Evolutionary conservation across 805 yeast species (phyloP).

Genomic region (Candida peoriensis): DNA sequence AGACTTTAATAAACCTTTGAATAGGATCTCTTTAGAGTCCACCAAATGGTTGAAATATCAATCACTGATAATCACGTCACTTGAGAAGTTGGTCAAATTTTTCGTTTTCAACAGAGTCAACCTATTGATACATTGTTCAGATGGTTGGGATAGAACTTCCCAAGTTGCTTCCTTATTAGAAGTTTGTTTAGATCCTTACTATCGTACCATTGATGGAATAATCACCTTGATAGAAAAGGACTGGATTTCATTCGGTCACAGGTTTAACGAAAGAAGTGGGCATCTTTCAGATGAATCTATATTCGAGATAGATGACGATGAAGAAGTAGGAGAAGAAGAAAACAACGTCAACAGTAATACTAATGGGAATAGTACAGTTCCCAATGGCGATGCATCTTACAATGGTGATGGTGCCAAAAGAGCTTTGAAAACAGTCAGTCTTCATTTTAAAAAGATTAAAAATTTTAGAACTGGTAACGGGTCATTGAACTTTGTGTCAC

Average conservation of each 20-base stretch:
- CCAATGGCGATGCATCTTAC: too few species aligned
- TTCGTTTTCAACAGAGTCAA: slow-evolving; percentile 79
- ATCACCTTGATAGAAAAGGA: slow-evolving; percentile 85
- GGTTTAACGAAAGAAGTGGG: slow-evolving; percentile 79
- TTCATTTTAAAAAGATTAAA: slow-evolving; percentile 43
- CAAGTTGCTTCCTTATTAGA: slow-evolving; percentile 83
- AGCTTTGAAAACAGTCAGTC: slow-evolving; percentile 44
- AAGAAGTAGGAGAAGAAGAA: too few species aligned
- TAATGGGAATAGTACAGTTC: too few species aligned
- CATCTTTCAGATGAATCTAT: slow-evolving; percentile 40
- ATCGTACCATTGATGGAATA: slow-evolving; percentile 83
- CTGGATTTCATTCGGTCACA: slow-evolving; percentile 93
- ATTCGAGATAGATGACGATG: slow-evolving; percentile 38
- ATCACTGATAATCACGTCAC: slow-evolving; percentile 62
- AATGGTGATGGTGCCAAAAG: slow-evolving; percentile 31
- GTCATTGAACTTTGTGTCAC: slow-evolving; percentile 67
- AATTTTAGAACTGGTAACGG: too few species aligned
- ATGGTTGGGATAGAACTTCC: slow-evolving; percentile 98
- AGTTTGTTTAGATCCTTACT: slow-evolving; percentile 85
- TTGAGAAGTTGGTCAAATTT: slow-evolving; percentile 75
- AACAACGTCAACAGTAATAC: too few species aligned
- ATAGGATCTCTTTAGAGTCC: slow-evolving; percentile 52
- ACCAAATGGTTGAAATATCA: slow-evolving; percentile 80
- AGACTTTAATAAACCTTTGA: slow-evolving; percentile 49
- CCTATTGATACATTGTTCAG: slow-evolving; percentile 88